Evolutionary conservation across 176 grass and related monocot species (phyloP).

Genomic region (Microstegium vimineum): DNA sequence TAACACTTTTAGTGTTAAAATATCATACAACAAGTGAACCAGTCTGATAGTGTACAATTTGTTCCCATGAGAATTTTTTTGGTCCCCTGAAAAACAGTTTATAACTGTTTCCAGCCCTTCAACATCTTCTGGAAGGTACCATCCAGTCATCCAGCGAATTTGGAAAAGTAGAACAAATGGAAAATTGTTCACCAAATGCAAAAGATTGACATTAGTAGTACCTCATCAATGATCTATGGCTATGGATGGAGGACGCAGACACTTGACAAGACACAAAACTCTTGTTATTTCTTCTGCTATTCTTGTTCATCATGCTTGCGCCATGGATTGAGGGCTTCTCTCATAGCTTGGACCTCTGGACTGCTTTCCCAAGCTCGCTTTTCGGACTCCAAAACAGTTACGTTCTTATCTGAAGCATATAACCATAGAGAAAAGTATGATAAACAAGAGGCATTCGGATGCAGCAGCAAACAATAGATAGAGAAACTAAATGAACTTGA

Average conservation of each 20-base stretch:
- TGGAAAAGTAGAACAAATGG: neutral
- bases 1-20: neutral
- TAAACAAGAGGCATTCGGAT: neutral
- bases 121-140: neutral
- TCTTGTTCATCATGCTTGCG: slow-evolving; percentile 57
- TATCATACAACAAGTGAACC: neutral
- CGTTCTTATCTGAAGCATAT: slow-evolving; percentile 66
- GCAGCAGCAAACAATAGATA: neutral
- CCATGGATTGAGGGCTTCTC: slow-evolving; percentile 87
- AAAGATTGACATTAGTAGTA: neutral
- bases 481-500: neutral
- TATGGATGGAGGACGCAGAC: slow-evolving; percentile 1
- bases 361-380: too few relatives aligned
- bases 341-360: too few relatives aligned
- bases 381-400: too few relatives aligned
- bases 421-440: slow-evolving; percentile 5
- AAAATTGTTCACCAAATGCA: neutral
- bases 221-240: neutral
- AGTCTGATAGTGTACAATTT: too few relatives aligned
- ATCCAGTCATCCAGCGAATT: neutral
- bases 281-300: slow-evolving; percentile 34
- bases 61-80: neutral
- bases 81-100: neutral
- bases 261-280: neutral
- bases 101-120: neutral